A percentile compares a stretch with the other conserved stretches of the same genome.
Conservation (phyloP, 1,284 basidiomycete genomes). For the Pseudozyma tsukubaensis region DNA sequence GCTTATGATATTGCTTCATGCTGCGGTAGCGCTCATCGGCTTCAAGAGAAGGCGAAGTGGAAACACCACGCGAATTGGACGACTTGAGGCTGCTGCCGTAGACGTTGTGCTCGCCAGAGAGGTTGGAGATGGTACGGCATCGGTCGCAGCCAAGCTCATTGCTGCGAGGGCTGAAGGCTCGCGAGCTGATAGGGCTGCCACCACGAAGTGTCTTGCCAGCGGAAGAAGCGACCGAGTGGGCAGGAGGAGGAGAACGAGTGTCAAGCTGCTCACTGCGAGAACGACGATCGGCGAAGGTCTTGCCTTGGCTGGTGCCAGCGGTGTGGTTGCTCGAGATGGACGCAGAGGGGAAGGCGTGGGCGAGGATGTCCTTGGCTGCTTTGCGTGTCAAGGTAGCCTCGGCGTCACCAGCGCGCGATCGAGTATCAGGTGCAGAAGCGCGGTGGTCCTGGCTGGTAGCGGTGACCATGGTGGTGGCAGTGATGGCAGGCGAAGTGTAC, state of each 20-base stretch:
- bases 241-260: constrained; percentile 47
- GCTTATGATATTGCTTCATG: constrained; percentile 52
- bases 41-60: constrained; percentile 29
- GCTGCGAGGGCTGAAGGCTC: constrained; percentile 39
- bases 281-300: constrained; percentile 23
- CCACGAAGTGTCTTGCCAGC: constrained; percentile 54
- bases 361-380: constrained; percentile 43
- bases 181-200: constrained; percentile 39
- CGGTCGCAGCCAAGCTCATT: constrained; percentile 47
- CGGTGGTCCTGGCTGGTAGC: constrained; percentile 36
- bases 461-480: constrained; percentile 50
- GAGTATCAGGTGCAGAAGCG: constrained; percentile 9
- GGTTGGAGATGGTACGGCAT: constrained; percentile 50
- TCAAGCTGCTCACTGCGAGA: constrained; percentile 34
- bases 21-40: constrained; percentile 38
- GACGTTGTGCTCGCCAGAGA: constrained; percentile 44
- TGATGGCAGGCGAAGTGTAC: constrained; percentile 58
- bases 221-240: constrained; percentile 54
- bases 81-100: constrained; percentile 43
- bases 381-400: constrained; percentile 44
- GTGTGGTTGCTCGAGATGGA: constrained; percentile 3
- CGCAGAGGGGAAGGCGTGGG: constrained; percentile 22
- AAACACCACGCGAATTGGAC: constrained; percentile 30
- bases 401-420: constrained; percentile 18
- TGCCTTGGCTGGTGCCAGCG: constrained; percentile 15